Evolutionary conservation across 352 stramenopile genomes (phyloP).

Genomic region (Globisporangium mamillatum): DNA sequence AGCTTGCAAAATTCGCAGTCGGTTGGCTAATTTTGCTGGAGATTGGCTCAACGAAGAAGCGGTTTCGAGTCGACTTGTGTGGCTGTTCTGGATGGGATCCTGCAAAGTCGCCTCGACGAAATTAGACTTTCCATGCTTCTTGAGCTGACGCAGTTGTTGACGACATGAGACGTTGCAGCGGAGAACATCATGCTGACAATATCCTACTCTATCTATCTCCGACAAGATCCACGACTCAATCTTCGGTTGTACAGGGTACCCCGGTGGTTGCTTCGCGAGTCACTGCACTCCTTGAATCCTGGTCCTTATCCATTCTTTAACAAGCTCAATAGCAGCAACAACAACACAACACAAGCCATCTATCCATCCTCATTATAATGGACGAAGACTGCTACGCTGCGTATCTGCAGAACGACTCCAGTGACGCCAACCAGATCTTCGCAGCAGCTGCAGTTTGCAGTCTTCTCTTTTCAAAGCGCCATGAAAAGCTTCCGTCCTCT

Average conservation of each 20-base stretch:
- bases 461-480: slow-evolving; percentile 2
- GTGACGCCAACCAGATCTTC: slow-evolving; percentile 11
- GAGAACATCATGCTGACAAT: not conserved
- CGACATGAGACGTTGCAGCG: slow-evolving; percentile 4
- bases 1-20: not conserved
- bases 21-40: not conserved
- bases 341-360: not conserved
- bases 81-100: not conserved
- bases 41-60: not conserved
- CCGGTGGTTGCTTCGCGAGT: not conserved
- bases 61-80: not conserved
- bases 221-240: not conserved
- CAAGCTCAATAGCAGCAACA: not conserved
- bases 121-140: slow-evolving; percentile 2
- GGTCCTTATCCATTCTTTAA: not conserved
- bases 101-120: not conserved
- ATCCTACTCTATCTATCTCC: not conserved
- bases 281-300: not conserved
- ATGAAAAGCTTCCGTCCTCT: not conserved
- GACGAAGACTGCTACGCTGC: not conserved
- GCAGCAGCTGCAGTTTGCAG: slow-evolving; percentile 1
- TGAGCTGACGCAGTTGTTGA: not conserved
- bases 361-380: not conserved
- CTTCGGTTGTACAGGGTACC: not conserved
- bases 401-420: not conserved